Evolutionary conservation across 169 alveolate species (phyloP).

Genomic region (Cryptosporidium xiaoi): DNA sequence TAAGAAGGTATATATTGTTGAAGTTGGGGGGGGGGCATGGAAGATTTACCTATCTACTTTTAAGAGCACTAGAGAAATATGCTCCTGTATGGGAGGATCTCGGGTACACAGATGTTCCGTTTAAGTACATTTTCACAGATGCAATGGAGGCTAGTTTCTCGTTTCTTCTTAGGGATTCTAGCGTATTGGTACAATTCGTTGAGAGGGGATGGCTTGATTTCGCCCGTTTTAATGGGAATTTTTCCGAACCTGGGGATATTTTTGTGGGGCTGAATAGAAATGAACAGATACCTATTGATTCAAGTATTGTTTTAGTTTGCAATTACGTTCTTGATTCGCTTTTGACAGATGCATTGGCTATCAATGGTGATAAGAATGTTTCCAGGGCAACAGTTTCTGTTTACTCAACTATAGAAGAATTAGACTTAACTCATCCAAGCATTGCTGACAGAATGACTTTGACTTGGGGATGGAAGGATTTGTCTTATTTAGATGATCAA

Average conservation of each 20-base stretch:
- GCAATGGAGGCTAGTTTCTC: conserved; percentile 82
- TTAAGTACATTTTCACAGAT: conserved; percentile 85
- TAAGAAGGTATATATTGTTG: conserved; percentile 79
- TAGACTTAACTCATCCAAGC: conserved; percentile 54
- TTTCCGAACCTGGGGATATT: conserved; percentile 74
- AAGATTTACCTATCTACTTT: conserved; percentile 81
- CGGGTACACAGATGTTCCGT: conserved; percentile 83
- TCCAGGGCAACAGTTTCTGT: conserved; percentile 62
- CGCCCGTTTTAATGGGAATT: conserved; percentile 84
- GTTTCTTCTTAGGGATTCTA: conserved; percentile 78
- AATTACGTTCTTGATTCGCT: conserved; percentile 86
- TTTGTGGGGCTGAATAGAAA: conserved; percentile 76
- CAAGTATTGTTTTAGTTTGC: conserved; percentile 82
- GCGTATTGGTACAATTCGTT: conserved; percentile 76
- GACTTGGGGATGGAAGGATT: conserved; percentile 51
- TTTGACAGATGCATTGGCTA: conserved; percentile 81
- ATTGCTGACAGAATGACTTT: conserved; percentile 71
- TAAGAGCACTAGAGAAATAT: conserved; percentile 82
- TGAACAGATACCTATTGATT: conserved; percentile 77
- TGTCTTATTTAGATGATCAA: neutral
- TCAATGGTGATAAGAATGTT: conserved; percentile 9
- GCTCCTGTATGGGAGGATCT: conserved; percentile 79
- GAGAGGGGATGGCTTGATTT: conserved; percentile 83
- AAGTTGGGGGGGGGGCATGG: conserved; percentile 86
- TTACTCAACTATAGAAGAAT: conserved; percentile 43